Base-by-base conservation (phyloP, 352 stramenopile species). In the Phytopythium kandeliae region DNA sequence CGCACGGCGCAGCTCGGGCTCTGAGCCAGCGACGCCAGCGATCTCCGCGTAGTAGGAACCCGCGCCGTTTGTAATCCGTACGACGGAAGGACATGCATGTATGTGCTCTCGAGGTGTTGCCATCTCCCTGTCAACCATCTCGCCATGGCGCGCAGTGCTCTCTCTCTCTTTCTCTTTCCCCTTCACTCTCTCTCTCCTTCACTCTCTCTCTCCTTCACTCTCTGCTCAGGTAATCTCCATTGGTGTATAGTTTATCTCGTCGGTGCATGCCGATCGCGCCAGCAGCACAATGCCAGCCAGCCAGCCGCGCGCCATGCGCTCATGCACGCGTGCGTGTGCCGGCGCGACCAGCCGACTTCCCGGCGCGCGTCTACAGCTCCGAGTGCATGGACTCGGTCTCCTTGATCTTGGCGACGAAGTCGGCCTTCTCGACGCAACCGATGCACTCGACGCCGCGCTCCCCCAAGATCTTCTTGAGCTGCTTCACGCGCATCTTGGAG, bases 351-450 rank as follows among this genome's bases (percentile, higher is more conserved):
- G 11, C 35, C 35, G 38, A 21, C 15, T 19, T 11, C 21, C 12
- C 28, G 31, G 5, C 37, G 16, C 25, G 8, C 45, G 54, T 76
- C 68, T 92, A 95, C 67, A 95, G 64, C 54, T 95, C 85, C 25
- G 63, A 59, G 69, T 97, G 80, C 55, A 69, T 53, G 52, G 68
- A 68, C 73, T 97, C 85, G 10, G 87, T 97, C 51, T 89, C 89
- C 73, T 97, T 84, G 72, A 96, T 95, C 64, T 94, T 94, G 67
- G 89, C 90, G 55, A 98, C 93, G 61, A 96, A 98, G 58, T 98
- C 94, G 10, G 72, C 66, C 83, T 98, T 98, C 66, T 98, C 94
- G 25, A 97, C 74, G 57, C 94, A 98, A 30, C 89, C 90, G 37
- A 95, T 71, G 69, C 94, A 98, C 62, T 91, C 76, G 45, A 97